These are phyloP conservation scores for Cyathus striatus DNA, from an alignment of 768 basidiomycete genomes.

Conservation along the genomic window DNA sequence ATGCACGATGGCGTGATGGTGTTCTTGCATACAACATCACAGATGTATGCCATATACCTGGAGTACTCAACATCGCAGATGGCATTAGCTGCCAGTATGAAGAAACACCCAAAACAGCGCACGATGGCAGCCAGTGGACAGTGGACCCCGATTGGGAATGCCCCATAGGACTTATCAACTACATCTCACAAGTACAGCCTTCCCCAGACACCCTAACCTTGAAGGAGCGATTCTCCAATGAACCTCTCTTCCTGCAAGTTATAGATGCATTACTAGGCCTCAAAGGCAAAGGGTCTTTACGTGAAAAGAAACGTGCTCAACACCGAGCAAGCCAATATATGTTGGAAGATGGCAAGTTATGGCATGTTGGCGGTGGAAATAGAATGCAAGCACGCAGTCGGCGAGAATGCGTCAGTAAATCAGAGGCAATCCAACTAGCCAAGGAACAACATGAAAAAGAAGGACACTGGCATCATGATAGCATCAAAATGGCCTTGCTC, in stretches of 20 bases:
- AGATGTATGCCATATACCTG: conserved; percentile 15
- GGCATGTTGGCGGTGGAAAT: conserved; percentile 14
- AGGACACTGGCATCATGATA: conserved; percentile 29
- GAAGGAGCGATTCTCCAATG: conserved; percentile 11
- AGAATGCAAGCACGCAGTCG: conserved; percentile 9
- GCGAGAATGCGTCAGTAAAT: conserved; percentile 21
- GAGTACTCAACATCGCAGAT: conserved; percentile 19
- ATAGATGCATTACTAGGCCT: conserved; percentile 16
- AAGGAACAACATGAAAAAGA: conserved; percentile 11
- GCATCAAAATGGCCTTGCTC: conserved; percentile 20
- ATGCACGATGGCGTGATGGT: conserved; percentile 22
- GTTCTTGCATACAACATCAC: conserved; percentile 13
- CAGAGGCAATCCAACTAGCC: conserved; percentile 16
- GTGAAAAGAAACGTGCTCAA: conserved; percentile 11
- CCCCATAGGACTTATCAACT: conserved; percentile 8
- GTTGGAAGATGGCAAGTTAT: conserved; percentile 19
- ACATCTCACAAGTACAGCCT: conserved; percentile 9
- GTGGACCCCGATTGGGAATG: conserved; percentile 18
- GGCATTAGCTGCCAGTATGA: conserved; percentile 16
- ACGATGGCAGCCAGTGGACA: conserved; percentile 20
- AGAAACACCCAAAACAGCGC: conserved; percentile 4
- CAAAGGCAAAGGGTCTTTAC: conserved; percentile 8
- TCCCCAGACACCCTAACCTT: neutral
- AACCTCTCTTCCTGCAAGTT: conserved; percentile 16
- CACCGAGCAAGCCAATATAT: conserved; percentile 18